Percentiles rank a stretch among this genome's conserved stretches.
Evolutionary conservation across 1,139 yeast genomes (phyloP).

Genomic region (Candida labiduridarum): DNA sequence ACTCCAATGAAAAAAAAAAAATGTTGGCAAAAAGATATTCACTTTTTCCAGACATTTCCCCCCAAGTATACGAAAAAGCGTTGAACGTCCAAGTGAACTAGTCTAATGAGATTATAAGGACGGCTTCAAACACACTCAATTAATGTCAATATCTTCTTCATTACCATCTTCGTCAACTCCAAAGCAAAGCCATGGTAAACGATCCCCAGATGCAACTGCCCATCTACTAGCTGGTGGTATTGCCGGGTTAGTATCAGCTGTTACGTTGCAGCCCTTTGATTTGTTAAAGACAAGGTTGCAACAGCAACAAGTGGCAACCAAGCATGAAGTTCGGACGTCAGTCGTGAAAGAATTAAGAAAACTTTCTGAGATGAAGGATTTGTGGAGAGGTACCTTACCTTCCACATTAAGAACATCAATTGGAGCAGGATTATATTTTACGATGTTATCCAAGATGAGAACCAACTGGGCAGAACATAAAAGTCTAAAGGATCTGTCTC

Average conservation of each 20-base stretch:
- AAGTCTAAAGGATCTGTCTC: constrained; percentile 13
- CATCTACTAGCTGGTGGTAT: constrained; percentile 83
- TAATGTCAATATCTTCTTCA: background rate
- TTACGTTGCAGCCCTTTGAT: constrained; percentile 86
- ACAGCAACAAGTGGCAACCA: constrained; percentile 54
- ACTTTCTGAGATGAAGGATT: constrained; percentile 49
- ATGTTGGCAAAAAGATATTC: background rate
- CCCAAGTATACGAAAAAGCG: no score
- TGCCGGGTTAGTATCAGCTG: constrained; percentile 86
- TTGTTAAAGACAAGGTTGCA: constrained; percentile 87
- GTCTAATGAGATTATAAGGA: background rate
- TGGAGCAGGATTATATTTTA: constrained; percentile 86
- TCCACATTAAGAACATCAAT: constrained; percentile 87
- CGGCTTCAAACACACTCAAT: background rate
- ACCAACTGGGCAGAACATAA: constrained; percentile 47
- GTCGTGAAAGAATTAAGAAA: constrained; percentile 47
- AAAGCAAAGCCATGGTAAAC: background rate
- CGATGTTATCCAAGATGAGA: constrained; percentile 68
- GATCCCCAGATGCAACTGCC: constrained; percentile 21
- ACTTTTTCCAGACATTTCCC: background rate
- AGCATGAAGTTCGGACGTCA: constrained; percentile 39
- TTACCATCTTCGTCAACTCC: background rate
- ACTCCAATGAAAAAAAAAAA: no score
- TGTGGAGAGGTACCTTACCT: constrained; percentile 95
- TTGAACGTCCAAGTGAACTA: background rate